Percentiles rank a stretch among this genome's conserved stretches.
phyloP scores from a whole-genome alignment of 164 flowering plant species.

The Kalanchoe fedtschenkoi region DNA sequence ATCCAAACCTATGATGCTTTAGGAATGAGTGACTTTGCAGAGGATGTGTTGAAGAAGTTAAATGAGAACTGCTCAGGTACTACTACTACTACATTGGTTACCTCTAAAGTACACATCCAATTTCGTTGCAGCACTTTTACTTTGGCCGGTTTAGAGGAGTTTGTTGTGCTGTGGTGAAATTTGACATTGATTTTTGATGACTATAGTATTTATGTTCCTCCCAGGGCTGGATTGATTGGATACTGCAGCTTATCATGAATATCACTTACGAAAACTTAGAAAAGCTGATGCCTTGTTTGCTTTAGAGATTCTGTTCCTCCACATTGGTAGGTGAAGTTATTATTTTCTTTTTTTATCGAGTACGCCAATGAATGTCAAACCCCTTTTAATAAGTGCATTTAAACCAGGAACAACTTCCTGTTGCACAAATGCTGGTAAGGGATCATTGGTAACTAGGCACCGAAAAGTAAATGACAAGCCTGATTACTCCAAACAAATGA shows the following conservation, averaged over 20 bases:
- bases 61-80: not conserved
- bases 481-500: not conserved
- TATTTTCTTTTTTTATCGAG: not conserved
- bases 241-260: not conserved
- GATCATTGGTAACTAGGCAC: not conserved
- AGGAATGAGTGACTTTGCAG: constrained; percentile 46
- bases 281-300: not conserved
- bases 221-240: not conserved
- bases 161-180: not conserved
- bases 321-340: not conserved
- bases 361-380: not conserved
- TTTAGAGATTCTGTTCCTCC: no score
- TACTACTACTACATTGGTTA: not conserved
- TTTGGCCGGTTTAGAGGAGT: not conserved
- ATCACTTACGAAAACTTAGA: not conserved
- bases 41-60: constrained; percentile 22
- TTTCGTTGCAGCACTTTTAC: not conserved
- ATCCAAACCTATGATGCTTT: constrained; percentile 45
- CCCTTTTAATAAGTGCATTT: not conserved
- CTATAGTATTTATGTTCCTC: not conserved
- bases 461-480: not conserved
- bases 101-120: not conserved
- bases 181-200: not conserved
- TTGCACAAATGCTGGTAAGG: not conserved
- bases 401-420: not conserved